phyloP scores from a whole-genome alignment of 1,284 basidiomycete species.

The Phellopilus nigrolimitatus region DNA sequence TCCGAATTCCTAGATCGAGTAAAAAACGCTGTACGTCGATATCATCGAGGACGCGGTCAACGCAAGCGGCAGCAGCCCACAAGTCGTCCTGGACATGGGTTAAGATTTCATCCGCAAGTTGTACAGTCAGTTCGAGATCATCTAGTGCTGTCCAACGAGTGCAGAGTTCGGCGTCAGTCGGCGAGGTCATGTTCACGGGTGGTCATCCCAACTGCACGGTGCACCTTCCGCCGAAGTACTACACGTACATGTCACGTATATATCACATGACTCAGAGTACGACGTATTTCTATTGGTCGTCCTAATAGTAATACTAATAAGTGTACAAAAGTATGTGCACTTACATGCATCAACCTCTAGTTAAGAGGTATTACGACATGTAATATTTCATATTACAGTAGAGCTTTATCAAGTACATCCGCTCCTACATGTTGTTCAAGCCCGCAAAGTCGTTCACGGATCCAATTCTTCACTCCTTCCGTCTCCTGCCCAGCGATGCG shows the following conservation, averaged over 20 bases:
- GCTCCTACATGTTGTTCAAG: constrained; percentile 54
- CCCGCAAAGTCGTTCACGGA: constrained; percentile 45
- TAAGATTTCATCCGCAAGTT: constrained; percentile 47
- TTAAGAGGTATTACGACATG: background rate
- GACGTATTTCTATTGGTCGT: no score
- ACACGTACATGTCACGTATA: background rate
- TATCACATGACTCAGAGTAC: background rate
- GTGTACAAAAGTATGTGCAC: no score
- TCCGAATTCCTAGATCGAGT: constrained; percentile 55
- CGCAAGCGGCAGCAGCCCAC: constrained; percentile 69
- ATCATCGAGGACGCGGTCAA: constrained; percentile 62
- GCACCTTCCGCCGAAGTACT: no score
- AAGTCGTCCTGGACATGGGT: constrained; percentile 54
- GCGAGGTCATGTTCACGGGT: background rate
- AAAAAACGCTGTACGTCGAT: constrained; percentile 50
- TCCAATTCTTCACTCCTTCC: constrained; percentile 68
- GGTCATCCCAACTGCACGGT: no score
- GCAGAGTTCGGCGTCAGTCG: constrained; percentile 27
- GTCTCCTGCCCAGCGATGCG: constrained; percentile 70
- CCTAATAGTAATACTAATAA: background rate
- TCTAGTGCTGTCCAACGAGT: constrained; percentile 51
- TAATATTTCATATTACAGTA: constrained; percentile 35
- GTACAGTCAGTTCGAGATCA: constrained; percentile 50
- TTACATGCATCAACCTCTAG: no score
- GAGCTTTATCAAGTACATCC: constrained; percentile 62